These are phyloP conservation scores for Aspergillus indologenus DNA, from an alignment of 495 filamentous ascomycete species.

Conservation along the genomic window DNA sequence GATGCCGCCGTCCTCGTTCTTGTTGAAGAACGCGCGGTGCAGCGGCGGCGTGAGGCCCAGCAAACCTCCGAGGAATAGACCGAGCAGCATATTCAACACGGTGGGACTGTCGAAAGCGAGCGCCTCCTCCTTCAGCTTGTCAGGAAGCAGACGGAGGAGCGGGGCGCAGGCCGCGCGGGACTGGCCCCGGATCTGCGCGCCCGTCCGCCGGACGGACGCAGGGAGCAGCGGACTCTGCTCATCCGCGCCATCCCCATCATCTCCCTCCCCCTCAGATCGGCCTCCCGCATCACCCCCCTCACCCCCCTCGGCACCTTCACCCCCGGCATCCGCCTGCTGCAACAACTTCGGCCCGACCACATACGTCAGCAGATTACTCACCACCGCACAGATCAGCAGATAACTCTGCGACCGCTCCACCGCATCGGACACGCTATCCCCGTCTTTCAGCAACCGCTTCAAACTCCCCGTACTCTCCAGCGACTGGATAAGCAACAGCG, in stretches of 20 bases:
- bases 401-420: slow-evolving; percentile 67
- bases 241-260: neutral
- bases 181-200: neutral
- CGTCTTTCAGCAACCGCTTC: slow-evolving; percentile 45
- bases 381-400: slow-evolving; percentile 63
- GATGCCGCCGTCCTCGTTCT: slow-evolving; percentile 61
- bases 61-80: slow-evolving; percentile 57
- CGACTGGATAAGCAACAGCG: slow-evolving; percentile 63
- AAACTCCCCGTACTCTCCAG: slow-evolving; percentile 65
- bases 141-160: neutral
- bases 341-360: slow-evolving; percentile 57
- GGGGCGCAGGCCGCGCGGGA: neutral
- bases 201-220: neutral
- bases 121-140: slow-evolving; percentile 13
- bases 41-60: slow-evolving; percentile 62
- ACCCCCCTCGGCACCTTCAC: slow-evolving; percentile 12
- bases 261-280: no score
- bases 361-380: slow-evolving; percentile 63
- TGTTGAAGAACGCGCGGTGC: slow-evolving; percentile 64
- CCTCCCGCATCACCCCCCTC: neutral
- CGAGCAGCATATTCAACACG: slow-evolving; percentile 64
- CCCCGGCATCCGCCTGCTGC: slow-evolving; percentile 18
- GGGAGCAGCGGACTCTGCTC: neutral
- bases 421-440: slow-evolving; percentile 47
- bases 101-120: slow-evolving; percentile 36